These are phyloP conservation scores for Liquidambar formosana DNA, from an alignment of 164 flowering plant species.

Conservation along the genomic window DNA sequence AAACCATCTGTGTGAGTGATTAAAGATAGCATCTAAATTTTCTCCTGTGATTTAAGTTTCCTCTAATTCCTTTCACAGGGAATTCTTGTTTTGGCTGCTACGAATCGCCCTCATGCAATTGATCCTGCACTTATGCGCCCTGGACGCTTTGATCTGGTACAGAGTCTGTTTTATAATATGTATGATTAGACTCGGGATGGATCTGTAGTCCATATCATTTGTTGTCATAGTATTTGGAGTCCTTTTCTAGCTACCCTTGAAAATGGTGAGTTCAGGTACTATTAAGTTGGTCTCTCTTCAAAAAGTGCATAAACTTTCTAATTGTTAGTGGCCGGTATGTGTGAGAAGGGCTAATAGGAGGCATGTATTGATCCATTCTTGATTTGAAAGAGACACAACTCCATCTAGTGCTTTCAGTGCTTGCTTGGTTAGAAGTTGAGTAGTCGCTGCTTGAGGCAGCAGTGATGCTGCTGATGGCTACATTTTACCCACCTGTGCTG, in stretches of 20 bases:
- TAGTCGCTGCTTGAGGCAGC: no score
- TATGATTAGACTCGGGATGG: neutral
- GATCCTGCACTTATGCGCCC: conserved; percentile 97
- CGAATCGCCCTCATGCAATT: conserved; percentile 90
- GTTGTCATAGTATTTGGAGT: neutral
- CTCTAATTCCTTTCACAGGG: conserved; percentile 50
- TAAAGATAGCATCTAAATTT: neutral
- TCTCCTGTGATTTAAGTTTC: neutral
- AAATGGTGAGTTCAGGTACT: neutral
- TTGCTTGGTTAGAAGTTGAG: no score
- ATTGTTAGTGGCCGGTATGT: no score
- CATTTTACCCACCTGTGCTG: no score
- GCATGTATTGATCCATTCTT: no score
- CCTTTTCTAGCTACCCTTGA: neutral
- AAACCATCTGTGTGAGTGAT: neutral
- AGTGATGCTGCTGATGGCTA: no score
- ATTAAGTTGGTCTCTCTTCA: no score
- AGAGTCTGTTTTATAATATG: conserved; percentile 11
- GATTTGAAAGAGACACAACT: no score
- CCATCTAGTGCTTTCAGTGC: no score
- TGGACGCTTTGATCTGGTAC: conserved; percentile 94
- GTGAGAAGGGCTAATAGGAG: no score
- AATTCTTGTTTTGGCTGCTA: conserved; percentile 93
- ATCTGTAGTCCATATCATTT: neutral
- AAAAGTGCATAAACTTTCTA: no score